Conservation (phyloP, 495 filamentous ascomycete genomes). For the Xylaria curta region DNA sequence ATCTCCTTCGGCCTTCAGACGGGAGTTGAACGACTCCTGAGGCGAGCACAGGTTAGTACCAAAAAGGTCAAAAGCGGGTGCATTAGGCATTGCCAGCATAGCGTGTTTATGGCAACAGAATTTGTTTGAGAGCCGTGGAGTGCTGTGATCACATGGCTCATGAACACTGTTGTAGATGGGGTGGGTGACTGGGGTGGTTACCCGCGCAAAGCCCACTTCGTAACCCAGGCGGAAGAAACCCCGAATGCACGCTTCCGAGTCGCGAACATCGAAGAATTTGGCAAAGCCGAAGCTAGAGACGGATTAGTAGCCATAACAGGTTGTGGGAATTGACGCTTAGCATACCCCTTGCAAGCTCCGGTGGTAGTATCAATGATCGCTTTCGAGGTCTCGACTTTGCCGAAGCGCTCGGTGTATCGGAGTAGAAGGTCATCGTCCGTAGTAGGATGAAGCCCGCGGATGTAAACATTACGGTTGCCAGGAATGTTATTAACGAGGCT, state of each 20-base stretch:
- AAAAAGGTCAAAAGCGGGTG: constrained; percentile 25
- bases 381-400: constrained; percentile 90
- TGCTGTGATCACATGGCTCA: constrained; percentile 21
- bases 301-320: constrained; percentile 25
- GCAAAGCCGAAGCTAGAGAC: constrained; percentile 87
- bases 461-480: constrained; percentile 93
- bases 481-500: constrained; percentile 87
- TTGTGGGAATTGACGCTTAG: constrained; percentile 9
- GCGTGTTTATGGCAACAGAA: constrained; percentile 23
- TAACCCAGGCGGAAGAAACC: constrained; percentile 94
- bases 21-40: constrained; percentile 93
- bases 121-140: constrained; percentile 11
- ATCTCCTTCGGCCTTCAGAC: constrained; percentile 90
- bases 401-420: constrained; percentile 83
- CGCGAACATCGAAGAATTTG: constrained; percentile 83
- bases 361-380: constrained; percentile 94
- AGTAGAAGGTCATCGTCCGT: constrained; percentile 91
- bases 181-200: constrained; percentile 41
- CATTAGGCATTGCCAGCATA: constrained; percentile 21
- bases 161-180: constrained; percentile 2
- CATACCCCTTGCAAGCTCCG: constrained; percentile 92
- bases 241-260: constrained; percentile 94
- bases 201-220: constrained; percentile 94
- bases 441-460: constrained; percentile 90
- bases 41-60: constrained; percentile 25